Evolutionary conservation across 2,329 filamentous ascomycete species (phyloP).

Genomic region (Cladosporium sp.): DNA sequence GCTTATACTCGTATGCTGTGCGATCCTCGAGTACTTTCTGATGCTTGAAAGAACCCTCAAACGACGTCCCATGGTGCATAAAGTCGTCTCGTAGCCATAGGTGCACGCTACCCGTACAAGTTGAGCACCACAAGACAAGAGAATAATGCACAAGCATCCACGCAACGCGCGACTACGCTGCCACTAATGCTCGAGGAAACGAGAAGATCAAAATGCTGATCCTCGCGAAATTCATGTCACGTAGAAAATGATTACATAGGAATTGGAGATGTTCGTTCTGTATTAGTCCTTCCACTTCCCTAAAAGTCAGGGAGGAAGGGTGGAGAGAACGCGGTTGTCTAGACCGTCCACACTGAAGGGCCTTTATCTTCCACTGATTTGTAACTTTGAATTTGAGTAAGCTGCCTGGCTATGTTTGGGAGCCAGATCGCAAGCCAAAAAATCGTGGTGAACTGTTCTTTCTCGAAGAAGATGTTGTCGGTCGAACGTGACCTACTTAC

Average conservation of each 20-base stretch:
- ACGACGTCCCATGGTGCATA: no score
- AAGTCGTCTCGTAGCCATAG: no score
- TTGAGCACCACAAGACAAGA: no score
- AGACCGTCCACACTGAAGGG: conserved; percentile 37
- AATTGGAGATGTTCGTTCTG: conserved; percentile 8
- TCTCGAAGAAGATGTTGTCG: not conserved
- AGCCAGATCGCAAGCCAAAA: conserved; percentile 46
- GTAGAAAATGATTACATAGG: not conserved
- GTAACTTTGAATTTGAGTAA: conserved; percentile 38
- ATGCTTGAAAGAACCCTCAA: no score
- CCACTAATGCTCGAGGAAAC: no score
- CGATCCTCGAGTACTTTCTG: no score
- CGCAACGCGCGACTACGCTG: no score
- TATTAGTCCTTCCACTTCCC: conserved; percentile 10
- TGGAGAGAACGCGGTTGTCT: conserved; percentile 53
- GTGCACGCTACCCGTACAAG: no score
- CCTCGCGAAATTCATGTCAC: no score
- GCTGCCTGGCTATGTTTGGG: conserved; percentile 43
- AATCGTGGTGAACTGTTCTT: conserved; percentile 38
- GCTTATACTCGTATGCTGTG: no score
- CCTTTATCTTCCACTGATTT: conserved; percentile 47
- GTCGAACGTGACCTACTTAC: not conserved
- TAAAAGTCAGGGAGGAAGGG: conserved; percentile 33
- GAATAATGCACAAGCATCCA: no score
- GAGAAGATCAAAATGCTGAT: no score